Evolutionary conservation across 148 eudicot species (phyloP).

Genomic region (Spergularia marina): DNA sequence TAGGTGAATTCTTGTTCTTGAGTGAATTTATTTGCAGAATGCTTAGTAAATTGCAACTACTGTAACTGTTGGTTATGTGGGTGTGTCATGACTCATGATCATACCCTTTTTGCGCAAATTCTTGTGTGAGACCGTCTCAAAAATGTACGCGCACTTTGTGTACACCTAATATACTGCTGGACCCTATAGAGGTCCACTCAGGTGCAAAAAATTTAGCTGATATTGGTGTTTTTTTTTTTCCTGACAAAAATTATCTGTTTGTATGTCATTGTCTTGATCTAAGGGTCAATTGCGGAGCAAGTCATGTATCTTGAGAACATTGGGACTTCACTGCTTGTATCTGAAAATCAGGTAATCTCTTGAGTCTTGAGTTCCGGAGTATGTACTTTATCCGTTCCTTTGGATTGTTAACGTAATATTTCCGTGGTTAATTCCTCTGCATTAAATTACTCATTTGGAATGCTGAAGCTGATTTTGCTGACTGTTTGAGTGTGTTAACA

Average conservation of each 20-base stretch:
- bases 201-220: too few relatives aligned
- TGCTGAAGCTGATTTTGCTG: not conserved
- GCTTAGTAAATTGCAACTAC: too few relatives aligned
- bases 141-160: too few relatives aligned
- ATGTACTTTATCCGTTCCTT: too few relatives aligned
- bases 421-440: too few relatives aligned
- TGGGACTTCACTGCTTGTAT: constrained; percentile 90
- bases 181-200: too few relatives aligned
- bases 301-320: constrained; percentile 94
- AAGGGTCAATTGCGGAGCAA: constrained; percentile 88
- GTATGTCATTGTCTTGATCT: not conserved
- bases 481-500: constrained; percentile 2
- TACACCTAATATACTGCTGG: too few relatives aligned
- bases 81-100: too few relatives aligned
- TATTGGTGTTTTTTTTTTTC: not conserved
- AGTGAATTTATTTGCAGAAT: not conserved
- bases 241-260: not conserved
- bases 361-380: not conserved
- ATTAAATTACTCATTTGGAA: too few relatives aligned
- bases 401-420: too few relatives aligned
- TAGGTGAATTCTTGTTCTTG: constrained; percentile 44
- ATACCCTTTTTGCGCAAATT: not conserved
- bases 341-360: constrained; percentile 69
- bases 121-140: not conserved
- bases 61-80: too few relatives aligned